These are phyloP conservation scores for Populus hybrid DNA, from an alignment of 441 rosid species.

Conservation along the genomic window DNA sequence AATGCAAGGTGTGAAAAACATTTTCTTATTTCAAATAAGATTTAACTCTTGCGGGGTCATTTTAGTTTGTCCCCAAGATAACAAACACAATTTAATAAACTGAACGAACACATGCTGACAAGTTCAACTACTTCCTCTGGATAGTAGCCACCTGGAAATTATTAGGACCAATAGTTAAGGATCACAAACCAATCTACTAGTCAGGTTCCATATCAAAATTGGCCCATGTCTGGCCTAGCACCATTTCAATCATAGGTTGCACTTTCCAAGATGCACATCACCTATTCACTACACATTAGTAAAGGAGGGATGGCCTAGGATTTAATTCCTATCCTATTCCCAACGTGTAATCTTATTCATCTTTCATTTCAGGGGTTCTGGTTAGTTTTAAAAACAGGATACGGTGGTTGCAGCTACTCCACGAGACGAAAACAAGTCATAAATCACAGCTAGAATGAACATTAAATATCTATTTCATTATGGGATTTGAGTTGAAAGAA, in stretches of 20 bases:
- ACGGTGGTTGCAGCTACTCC: not conserved
- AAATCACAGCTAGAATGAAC: not conserved
- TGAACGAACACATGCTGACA: not conserved
- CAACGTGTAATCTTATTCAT: not conserved
- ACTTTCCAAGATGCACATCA: not conserved
- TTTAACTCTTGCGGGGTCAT: not conserved
- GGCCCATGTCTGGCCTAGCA: not conserved
- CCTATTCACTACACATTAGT: not conserved
- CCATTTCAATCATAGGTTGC: not conserved
- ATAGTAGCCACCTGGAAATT: constrained; percentile 1
- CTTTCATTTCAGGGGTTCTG: not conserved
- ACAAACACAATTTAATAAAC: not conserved
- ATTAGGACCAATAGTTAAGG: not conserved
- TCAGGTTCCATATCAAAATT: not conserved
- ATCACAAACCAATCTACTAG: not conserved
- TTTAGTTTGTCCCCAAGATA: not conserved
- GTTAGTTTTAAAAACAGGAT: not conserved
- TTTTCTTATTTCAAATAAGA: not conserved
- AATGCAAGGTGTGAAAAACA: not conserved
- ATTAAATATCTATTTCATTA: not conserved
- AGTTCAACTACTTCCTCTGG: constrained; percentile 10
- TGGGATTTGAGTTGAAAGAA: not conserved
- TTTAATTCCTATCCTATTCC: not conserved
- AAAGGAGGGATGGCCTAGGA: too few species aligned
- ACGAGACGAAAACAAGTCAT: not conserved